Percentiles rank a stretch among this genome's conserved stretches.
These are phyloP conservation scores for Artomyces pyxidatus DNA, from an alignment of 768 basidiomycete species.

Conservation along the genomic window DNA sequence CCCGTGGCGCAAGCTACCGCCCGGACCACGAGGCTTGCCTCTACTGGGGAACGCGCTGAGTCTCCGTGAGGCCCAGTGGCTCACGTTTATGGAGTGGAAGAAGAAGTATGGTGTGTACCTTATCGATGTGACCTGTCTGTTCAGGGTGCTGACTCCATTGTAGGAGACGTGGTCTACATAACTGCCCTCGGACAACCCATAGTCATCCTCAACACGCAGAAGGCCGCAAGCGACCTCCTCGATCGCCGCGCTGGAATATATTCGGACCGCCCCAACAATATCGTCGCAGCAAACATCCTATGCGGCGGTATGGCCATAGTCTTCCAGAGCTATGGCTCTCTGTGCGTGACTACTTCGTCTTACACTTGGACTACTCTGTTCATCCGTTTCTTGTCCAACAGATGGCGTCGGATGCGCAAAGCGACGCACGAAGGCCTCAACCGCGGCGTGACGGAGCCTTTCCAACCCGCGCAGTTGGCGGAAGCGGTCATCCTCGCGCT, in stretches of 20 bases:
- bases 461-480: not conserved
- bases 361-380: not conserved
- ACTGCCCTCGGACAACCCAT: slow-evolving; percentile 1
- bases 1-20: slow-evolving; percentile 4
- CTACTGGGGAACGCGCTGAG: slow-evolving; percentile 2
- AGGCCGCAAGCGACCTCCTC: slow-evolving; percentile 1
- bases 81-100: slow-evolving; percentile 3
- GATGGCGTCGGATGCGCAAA: slow-evolving; percentile 1
- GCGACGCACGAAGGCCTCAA: not conserved
- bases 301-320: not conserved
- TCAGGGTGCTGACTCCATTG: not conserved
- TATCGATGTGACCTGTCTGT: not conserved
- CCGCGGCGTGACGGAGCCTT: not conserved
- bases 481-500: not conserved
- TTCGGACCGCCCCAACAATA: slow-evolving; percentile 1
- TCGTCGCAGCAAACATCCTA: slow-evolving; percentile 1
- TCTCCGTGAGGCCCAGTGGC: not conserved
- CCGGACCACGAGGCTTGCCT: slow-evolving; percentile 5
- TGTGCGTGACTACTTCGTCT: not conserved
- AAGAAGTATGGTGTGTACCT: slow-evolving; percentile 3
- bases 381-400: too few species aligned
- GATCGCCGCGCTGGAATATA: slow-evolving; percentile 2
- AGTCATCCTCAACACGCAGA: slow-evolving; percentile 2
- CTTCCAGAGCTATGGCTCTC: not conserved
- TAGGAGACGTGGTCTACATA: slow-evolving; percentile 4